These are phyloP conservation scores for Myxozyma nipponensis DNA, from an alignment of 805 yeast species.

Conservation along the genomic window DNA sequence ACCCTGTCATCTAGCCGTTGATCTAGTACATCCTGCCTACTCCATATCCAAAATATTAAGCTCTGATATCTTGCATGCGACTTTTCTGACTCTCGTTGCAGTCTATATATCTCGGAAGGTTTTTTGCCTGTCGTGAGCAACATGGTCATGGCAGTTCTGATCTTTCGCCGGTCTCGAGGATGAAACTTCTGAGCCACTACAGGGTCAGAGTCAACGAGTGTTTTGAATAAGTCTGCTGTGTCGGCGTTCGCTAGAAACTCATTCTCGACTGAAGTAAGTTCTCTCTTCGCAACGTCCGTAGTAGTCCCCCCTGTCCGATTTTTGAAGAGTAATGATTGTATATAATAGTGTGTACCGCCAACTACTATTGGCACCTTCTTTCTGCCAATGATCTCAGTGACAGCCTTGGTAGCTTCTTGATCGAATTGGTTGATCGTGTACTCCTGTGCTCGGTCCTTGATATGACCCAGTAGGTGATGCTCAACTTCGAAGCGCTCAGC, in stretches of 20 bases:
- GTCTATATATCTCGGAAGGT: slow-evolving; percentile 67
- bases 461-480: slow-evolving; percentile 87
- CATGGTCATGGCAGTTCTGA: slow-evolving; percentile 78
- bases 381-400: slow-evolving; percentile 58
- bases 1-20: slow-evolving; percentile 71
- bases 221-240: slow-evolving; percentile 39
- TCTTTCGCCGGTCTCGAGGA: slow-evolving; percentile 80
- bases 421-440: slow-evolving; percentile 78
- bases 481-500: slow-evolving; percentile 67
- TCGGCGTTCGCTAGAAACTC: slow-evolving; percentile 20
- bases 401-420: slow-evolving; percentile 54
- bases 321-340: slow-evolving; percentile 69
- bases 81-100: slow-evolving; percentile 45
- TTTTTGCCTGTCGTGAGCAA: slow-evolving; percentile 59
- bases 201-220: slow-evolving; percentile 60
- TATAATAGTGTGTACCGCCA: slow-evolving; percentile 95
- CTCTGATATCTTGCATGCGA: slow-evolving; percentile 29
- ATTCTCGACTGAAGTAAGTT: slow-evolving; percentile 9
- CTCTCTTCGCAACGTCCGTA: slow-evolving; percentile 32
- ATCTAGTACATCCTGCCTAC: slow-evolving; percentile 56
- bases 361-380: slow-evolving; percentile 82
- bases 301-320: slow-evolving; percentile 52
- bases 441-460: slow-evolving; percentile 66
- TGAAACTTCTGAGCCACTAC: slow-evolving; percentile 75
- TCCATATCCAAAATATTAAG: slow-evolving; percentile 77